Base-by-base conservation (phyloP, 2,329 filamentous ascomycete genomes). In the Claviceps pusilla region DNA sequence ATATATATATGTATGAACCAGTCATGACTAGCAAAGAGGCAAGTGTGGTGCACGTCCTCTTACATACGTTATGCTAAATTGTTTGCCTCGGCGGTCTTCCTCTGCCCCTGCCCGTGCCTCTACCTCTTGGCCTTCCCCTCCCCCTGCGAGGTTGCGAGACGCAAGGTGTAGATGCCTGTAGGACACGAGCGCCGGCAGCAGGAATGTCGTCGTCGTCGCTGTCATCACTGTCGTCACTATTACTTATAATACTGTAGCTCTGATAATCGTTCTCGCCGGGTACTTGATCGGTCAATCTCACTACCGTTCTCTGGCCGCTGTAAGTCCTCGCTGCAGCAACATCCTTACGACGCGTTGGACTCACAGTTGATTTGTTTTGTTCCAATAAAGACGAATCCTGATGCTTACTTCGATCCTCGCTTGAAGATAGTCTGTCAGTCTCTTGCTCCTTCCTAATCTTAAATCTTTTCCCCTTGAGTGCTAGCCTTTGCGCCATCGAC, bases 401-500 rank as follows among this genome's bases (percentile, higher is more conserved):
- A 43, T 37, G 9, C 11, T 35, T n/a, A n/a, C 24, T 46, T 31
- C 12, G 35, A 28, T 5, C 48, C 5, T 29, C 41, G 3, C 49
- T 51, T 29, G 14, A 24, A 12, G 29, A 37, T 10, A 11, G 29
- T 45, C 42, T 49, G 24, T 33, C 19, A 14, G 46, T 57, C 7
- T 59, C 53, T 55, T 64, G 71, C 14, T 68, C 67, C 54, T 66
- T 65, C 28, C 69, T 66, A 48, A 80, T 79, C 64, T 73, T 78
- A 58, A 81, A 72, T 52, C 71, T 74, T 63, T 73, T 79, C 11
- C 77, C 78, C 52, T 67, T 71, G 2, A 78, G 66, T 39, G 73
- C 76, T 71, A 79, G 75, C n/a, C 76, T 72, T 59, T 81, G 78
- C 42, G 73, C 72, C 73, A 82, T 74, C 6, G 78, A 80, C 68